phyloP scores from a whole-genome alignment of 2,329 filamentous ascomycete species.

The Aspergillus pseudoglaucus region DNA sequence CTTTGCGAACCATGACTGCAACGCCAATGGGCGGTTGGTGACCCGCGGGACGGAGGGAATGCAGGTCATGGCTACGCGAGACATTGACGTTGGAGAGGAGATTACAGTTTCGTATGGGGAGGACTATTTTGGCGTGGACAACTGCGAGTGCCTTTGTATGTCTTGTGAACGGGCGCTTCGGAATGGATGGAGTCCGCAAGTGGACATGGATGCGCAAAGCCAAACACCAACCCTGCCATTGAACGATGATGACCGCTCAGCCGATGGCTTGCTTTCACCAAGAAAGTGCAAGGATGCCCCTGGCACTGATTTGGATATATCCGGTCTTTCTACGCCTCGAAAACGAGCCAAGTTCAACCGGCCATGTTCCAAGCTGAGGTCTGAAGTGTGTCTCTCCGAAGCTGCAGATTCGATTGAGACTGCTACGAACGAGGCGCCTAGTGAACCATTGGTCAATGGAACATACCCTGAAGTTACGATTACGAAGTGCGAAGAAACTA shows the following conservation, averaged over 20 bases:
- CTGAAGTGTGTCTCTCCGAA: conserved; percentile 30
- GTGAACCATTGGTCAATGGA: neutral
- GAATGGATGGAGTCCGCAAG: conserved; percentile 72
- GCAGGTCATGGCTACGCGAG: conserved; percentile 74
- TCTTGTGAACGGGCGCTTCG: conserved; percentile 69
- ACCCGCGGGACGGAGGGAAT: conserved; percentile 81
- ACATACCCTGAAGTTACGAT: conserved; percentile 6
- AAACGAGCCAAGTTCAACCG: conserved; percentile 29
- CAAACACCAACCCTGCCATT: conserved; percentile 26
- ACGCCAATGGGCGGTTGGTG: conserved; percentile 80
- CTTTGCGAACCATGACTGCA: conserved; percentile 96
- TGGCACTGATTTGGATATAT: conserved; percentile 22
- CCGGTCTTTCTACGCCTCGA: conserved; percentile 21
- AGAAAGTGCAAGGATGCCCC: conserved; percentile 24
- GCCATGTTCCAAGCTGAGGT: conserved; percentile 30
- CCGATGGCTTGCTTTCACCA: conserved; percentile 12
- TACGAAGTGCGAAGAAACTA: conserved; percentile 4
- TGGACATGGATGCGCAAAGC: conserved; percentile 30
- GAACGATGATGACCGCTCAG: conserved; percentile 16
- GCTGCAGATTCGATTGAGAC: conserved; percentile 18
- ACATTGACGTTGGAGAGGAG: conserved; percentile 83
- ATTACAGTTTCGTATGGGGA: conserved; percentile 96
- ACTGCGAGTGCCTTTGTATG: conserved; percentile 87
- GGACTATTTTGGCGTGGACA: conserved; percentile 90
- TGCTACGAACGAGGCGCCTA: conserved; percentile 3